Base-by-base conservation (phyloP, 176 grass and related monocot genomes). In the Canna indica region DNA sequence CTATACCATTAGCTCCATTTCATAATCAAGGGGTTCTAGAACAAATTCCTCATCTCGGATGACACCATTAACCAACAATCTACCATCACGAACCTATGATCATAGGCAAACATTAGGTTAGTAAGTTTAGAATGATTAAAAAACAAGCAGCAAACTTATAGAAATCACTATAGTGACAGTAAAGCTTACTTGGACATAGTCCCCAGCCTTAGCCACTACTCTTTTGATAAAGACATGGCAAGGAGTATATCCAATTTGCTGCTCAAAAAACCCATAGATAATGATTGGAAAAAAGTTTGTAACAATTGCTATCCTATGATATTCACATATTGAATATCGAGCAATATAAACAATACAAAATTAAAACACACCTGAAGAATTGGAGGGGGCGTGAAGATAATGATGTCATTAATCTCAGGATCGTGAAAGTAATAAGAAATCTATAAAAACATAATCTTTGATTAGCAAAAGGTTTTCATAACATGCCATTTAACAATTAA, bases 191-290 rank as follows among this genome's bases (percentile, higher is more conserved):
- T 99, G 89, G 69, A 93, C 80, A 66, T 44, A 65, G 71, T 99
- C 89, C 62, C 89, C 86, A 7, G 86, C 94, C 71, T 93, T 99
- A 1, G 89, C 94, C 38, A 99, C 94, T 76, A 99, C 76, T 82
- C 94, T 97, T 81, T 99, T 99, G 42, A 99, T 85, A 75, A 99
- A 99, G 31, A 99, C 94, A 87, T 99, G 89, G 77, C 72, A 77
- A 54, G 94, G 79, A 67, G 63, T 90, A 86, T 84, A 99, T 64
- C 94, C 94, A 74, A 85, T 11, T 73, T 69, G 58, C 94, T 99
- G 73, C 35, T 18, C 34, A 81, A 69, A 48, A 81, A 11, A 13
- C 30, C 33, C 29, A 25, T 67, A 39, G 27, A 47, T 70, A 47
- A 83, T 64, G 64, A 69, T 36, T 38, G 29, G 18, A 33, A 20